These are phyloP conservation scores for Inonotus obliquus DNA, from an alignment of 1,284 basidiomycete genomes.

Conservation along the genomic window DNA sequence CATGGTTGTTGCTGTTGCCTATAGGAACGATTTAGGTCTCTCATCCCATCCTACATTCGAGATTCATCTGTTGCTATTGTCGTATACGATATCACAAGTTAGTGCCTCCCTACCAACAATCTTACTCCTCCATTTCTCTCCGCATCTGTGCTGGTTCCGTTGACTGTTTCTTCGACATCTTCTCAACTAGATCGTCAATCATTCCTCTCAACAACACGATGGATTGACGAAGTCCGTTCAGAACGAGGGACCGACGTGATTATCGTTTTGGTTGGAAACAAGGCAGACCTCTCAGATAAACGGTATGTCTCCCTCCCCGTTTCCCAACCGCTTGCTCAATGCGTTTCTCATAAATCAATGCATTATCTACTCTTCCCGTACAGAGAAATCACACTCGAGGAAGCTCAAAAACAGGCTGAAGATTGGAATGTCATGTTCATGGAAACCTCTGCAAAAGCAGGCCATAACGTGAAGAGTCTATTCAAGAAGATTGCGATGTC, in stretches of 20 bases:
- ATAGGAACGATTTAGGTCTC: slow-evolving; percentile 94
- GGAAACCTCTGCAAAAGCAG: slow-evolving; percentile 99
- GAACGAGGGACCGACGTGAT: slow-evolving; percentile 98
- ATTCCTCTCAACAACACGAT: slow-evolving; percentile 96
- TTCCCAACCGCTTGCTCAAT: neutral
- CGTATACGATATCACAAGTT: slow-evolving; percentile 98
- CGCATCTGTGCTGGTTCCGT: neutral
- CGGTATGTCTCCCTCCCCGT: slow-evolving; percentile 47
- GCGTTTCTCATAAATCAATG: neutral
- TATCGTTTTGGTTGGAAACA: slow-evolving; percentile 98
- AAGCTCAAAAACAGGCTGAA: slow-evolving; percentile 91
- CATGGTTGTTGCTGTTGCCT: neutral
- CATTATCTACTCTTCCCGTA: neutral
- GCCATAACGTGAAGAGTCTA: slow-evolving; percentile 97
- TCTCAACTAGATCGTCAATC: slow-evolving; percentile 92
- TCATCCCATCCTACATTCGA: slow-evolving; percentile 98
- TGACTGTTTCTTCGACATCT: neutral
- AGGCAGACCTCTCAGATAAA: slow-evolving; percentile 95
- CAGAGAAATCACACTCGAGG: slow-evolving; percentile 98
- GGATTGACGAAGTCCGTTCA: slow-evolving; percentile 99
- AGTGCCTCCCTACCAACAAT: slow-evolving; percentile 30
- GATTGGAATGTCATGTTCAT: slow-evolving; percentile 97
- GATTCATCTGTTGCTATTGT: slow-evolving; percentile 98
- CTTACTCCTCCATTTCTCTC: neutral
- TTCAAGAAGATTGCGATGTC: slow-evolving; percentile 99